phyloP scores from a whole-genome alignment of 768 basidiomycete genomes.

The Lentinus tigrinus region DNA sequence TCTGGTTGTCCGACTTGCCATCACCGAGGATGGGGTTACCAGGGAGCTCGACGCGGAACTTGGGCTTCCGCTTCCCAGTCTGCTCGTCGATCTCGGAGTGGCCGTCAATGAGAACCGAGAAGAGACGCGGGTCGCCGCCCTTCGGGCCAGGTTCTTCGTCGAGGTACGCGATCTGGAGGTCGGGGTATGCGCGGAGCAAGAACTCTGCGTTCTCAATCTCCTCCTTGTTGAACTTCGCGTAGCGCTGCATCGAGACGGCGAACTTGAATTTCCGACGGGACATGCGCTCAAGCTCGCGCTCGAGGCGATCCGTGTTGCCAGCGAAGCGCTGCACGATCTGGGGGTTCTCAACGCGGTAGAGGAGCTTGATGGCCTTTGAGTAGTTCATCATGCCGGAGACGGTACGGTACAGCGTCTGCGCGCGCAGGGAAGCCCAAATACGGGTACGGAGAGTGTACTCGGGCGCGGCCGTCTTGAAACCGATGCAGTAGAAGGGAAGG shows the following conservation, averaged over 20 bases:
- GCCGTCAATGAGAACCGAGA: conserved; percentile 93
- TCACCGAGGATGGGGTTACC: conserved; percentile 99
- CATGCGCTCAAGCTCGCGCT: conserved; percentile 96
- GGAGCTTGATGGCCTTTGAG: conserved; percentile 97
- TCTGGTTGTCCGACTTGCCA: conserved; percentile 99
- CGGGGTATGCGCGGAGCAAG: conserved; percentile 94
- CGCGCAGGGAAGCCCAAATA: conserved; percentile 98
- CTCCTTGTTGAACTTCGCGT: conserved; percentile 99
- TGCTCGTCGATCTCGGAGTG: conserved; percentile 93
- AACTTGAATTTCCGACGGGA: conserved; percentile 98
- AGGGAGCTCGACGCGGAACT: conserved; percentile 96
- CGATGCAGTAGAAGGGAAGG: conserved; percentile 98
- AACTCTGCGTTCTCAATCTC: conserved; percentile 99
- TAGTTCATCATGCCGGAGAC: conserved; percentile 99
- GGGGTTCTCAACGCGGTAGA: conserved; percentile 98
- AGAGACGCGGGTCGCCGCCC: conserved; percentile 84
- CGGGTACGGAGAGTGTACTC: conserved; percentile 98
- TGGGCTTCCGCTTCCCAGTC: conserved; percentile 88
- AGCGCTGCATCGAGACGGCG: conserved; percentile 97
- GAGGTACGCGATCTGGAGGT: conserved; percentile 96
- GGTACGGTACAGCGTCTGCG: conserved; percentile 97
- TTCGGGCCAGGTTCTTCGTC: conserved; percentile 93
- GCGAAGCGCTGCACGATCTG: conserved; percentile 95
- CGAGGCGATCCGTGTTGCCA: conserved; percentile 93
- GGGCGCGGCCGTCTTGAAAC: conserved; percentile 98